Evolutionary conservation across 495 filamentous ascomycete genomes (phyloP).

Genomic region (Xylaria bambusicola): DNA sequence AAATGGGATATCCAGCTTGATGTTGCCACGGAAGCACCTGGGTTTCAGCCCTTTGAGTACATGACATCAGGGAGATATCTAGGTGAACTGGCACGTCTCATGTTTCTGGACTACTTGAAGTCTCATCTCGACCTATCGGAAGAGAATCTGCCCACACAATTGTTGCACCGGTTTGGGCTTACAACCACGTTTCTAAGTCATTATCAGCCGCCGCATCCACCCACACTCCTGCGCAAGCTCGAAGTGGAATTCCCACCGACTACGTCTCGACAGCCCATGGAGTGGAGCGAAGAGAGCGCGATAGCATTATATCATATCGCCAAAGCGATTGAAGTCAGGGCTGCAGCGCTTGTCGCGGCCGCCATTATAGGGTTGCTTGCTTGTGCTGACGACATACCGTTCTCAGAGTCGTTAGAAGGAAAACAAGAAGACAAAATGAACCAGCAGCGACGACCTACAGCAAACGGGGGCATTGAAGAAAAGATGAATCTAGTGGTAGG

Average conservation of each 20-base stretch:
- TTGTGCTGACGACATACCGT: conserved; percentile 63
- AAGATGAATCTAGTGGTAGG: conserved; percentile 70
- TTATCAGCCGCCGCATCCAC: conserved; percentile 53
- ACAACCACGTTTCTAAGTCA: conserved; percentile 73
- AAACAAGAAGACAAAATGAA: conserved; percentile 10
- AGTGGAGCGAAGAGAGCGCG: conserved; percentile 61
- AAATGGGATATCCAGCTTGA: conserved; percentile 73
- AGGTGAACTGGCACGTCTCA: conserved; percentile 76
- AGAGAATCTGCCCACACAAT: conserved; percentile 57
- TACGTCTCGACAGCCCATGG: conserved; percentile 45
- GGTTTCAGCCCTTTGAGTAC: conserved; percentile 86
- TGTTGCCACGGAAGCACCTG: conserved; percentile 64
- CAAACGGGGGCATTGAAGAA: conserved; percentile 8
- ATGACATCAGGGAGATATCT: conserved; percentile 85
- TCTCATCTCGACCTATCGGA: conserved; percentile 40
- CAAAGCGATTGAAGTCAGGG: conserved; percentile 64
- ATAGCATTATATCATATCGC: conserved; percentile 61
- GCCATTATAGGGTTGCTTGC: conserved; percentile 68
- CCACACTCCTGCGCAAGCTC: conserved; percentile 53
- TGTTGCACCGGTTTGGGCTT: conserved; percentile 64
- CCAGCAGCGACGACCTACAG: too few relatives aligned
- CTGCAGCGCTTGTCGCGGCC: conserved; percentile 71
- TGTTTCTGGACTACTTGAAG: conserved; percentile 67
- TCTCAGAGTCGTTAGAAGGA: conserved; percentile 17
- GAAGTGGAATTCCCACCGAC: conserved; percentile 55